A percentile compares a stretch with the other conserved stretches of the same genome.
phyloP scores from a whole-genome alignment of 306 rosid genomes.

The Rosa lucieae region DNA sequence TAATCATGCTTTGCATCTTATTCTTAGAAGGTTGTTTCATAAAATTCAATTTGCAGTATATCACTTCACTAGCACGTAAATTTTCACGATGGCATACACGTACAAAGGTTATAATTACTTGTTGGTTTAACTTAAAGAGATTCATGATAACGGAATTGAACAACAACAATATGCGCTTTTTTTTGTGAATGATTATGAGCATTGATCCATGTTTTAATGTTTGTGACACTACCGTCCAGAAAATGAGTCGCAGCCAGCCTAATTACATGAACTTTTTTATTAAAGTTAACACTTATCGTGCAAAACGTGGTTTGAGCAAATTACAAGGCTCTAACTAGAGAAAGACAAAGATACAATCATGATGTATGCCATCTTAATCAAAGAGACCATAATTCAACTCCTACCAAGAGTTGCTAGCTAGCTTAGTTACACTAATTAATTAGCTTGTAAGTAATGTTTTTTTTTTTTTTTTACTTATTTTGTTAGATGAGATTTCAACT shows the following conservation, averaged over 20 bases:
- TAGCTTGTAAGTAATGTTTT: neutral
- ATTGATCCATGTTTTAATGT: neutral
- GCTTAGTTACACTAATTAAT: too few species aligned
- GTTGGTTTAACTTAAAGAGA: constrained; percentile 4
- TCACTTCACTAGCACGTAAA: neutral
- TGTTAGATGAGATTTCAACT: neutral
- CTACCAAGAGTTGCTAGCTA: neutral
- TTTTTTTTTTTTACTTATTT: too few species aligned
- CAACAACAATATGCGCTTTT: neutral
- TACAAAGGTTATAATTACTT: neutral
- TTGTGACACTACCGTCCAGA: neutral
- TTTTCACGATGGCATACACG: neutral
- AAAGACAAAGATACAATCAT: neutral
- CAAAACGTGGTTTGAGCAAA: neutral
- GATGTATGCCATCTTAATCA: neutral
- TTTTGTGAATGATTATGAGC: neutral
- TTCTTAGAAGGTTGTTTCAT: neutral
- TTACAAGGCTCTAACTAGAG: neutral
- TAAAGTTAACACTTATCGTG: neutral
- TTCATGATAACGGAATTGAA: constrained; percentile 30
- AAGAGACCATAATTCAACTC: neutral
- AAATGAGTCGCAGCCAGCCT: neutral
- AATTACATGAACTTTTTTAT: neutral
- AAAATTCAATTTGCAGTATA: neutral
- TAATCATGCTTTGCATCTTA: neutral